Evolutionary conservation across 768 basidiomycete genomes (phyloP), one percentile per base, ranked within the genome.

Genomic region (Lactarius tabidus): DNA sequence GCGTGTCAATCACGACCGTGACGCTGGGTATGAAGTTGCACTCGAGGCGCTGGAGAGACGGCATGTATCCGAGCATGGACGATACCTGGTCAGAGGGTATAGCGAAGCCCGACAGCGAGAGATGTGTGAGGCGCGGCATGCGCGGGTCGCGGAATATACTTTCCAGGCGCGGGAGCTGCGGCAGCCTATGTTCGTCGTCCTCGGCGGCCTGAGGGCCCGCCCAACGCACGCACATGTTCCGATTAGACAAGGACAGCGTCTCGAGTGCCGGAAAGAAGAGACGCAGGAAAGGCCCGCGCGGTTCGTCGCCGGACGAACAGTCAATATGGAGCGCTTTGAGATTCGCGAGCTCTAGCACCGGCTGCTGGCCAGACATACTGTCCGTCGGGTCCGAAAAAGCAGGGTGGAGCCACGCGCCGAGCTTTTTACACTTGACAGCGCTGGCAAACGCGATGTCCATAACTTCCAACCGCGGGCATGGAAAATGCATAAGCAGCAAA

Each of bases 71-170:
- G 28, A 69, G 66, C 56, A 64, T 61, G n/a, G 59, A 23, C 15
- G 36, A 41, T 3, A 51, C 65, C 20, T 69, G 61, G 39, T 69
- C 68, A 0, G 60, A 23, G 12, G 39, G 53, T 48, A 66, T 36
- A 9, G 54, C 18, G 39, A 67, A 66, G 20, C 61, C 62, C 23
- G 65, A 59, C 51, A 67, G 68, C 15, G 57, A 43, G 48, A 63
- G 61, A 38, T 66, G 61, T 29, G 58, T 59, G 17, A 69, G 57
- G 43, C 39, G 58, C n/a, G 62, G 68, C 62, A 67, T 53, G 28
- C 68, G 68, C 15, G 68, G 62, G 55, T 66, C 68, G 39, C 65
- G 68, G 53, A 69, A 66, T 38, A 66, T 69, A 45, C 62, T 65
- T 15, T 69, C 68, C 9, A 57, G 36, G 28, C 62, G 59, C 36